A percentile compares a stretch with the other conserved stretches of the same genome.
These are phyloP conservation scores for Stephania cephalantha DNA, from an alignment of 164 flowering plant species.

Conservation along the genomic window DNA sequence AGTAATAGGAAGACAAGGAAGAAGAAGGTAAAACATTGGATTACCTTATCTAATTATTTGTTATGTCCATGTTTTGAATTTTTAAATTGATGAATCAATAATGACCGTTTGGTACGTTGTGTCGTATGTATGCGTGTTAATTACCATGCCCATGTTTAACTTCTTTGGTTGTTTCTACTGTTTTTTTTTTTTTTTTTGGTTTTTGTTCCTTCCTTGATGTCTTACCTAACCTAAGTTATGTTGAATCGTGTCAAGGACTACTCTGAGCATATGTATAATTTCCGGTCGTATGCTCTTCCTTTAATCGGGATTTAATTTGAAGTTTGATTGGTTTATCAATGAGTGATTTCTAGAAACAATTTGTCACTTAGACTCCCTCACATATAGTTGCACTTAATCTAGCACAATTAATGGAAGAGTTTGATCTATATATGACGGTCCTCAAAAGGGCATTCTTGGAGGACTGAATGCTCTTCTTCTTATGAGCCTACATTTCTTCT, in stretches of 20 bases:
- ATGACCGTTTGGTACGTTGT: neutral
- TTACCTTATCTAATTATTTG: neutral
- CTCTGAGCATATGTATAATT: no score
- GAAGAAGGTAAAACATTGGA: constrained; percentile 40
- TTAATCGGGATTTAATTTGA: no score
- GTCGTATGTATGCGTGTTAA: neutral
- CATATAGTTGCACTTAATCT: no score
- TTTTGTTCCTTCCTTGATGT: neutral
- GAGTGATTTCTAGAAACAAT: no score
- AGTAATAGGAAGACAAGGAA: constrained; percentile 34
- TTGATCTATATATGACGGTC: neutral
- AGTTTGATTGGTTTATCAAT: no score
- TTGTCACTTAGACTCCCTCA: no score
- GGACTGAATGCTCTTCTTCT: no score
- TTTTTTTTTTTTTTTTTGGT: neutral
- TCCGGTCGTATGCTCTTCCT: no score
- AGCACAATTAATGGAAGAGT: no score
- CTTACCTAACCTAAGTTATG: neutral
- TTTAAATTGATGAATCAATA: neutral
- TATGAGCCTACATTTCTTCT: no score
- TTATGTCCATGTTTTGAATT: neutral
- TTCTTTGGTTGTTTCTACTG: neutral
- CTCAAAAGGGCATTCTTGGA: no score
- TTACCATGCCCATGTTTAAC: neutral
- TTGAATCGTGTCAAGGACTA: neutral